Conservation (phyloP, 352 stramenopile species). For the Pythium periplocum region DNA sequence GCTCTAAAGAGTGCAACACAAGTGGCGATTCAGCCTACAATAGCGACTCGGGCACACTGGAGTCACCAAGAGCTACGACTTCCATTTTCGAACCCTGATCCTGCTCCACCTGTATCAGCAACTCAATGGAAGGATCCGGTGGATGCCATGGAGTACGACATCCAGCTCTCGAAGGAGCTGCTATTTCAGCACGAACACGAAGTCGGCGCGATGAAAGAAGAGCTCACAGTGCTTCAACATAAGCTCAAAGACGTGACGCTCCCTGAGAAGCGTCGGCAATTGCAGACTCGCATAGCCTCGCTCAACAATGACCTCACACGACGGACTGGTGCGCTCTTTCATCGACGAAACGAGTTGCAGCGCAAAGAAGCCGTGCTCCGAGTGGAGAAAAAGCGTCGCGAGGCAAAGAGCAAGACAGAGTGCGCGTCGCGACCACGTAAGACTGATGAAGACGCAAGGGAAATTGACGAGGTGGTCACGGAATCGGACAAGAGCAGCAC, state of each 20-base stretch:
- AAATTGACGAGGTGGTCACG: not conserved
- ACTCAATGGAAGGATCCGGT: conserved; percentile 9
- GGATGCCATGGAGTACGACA: conserved; percentile 37
- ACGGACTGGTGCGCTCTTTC: conserved; percentile 60
- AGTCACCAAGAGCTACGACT: conserved; percentile 18
- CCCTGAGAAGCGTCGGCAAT: conserved; percentile 34
- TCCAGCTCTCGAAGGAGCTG: conserved; percentile 49
- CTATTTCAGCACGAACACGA: conserved; percentile 60
- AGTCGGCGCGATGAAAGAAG: conserved; percentile 46
- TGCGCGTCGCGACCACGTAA: conserved; percentile 1
- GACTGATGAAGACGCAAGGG: not conserved
- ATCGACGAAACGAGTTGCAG: conserved; percentile 70
- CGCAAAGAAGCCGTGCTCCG: conserved; percentile 39
- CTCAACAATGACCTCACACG: conserved; percentile 63
- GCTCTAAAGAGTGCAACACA: too few species aligned
- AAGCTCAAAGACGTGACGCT: conserved; percentile 26
- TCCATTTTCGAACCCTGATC: not conserved
- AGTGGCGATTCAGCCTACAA: too few species aligned
- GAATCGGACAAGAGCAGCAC: not conserved
- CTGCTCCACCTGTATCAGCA: not conserved
- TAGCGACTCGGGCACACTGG: conserved; percentile 28
- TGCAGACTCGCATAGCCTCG: conserved; percentile 45
- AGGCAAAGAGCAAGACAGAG: not conserved
- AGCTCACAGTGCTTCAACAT: conserved; percentile 40
- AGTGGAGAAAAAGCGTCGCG: conserved; percentile 12